Base-by-base conservation (phyloP, 179 eudicot genomes). In the Gypsophila paniculata region DNA sequence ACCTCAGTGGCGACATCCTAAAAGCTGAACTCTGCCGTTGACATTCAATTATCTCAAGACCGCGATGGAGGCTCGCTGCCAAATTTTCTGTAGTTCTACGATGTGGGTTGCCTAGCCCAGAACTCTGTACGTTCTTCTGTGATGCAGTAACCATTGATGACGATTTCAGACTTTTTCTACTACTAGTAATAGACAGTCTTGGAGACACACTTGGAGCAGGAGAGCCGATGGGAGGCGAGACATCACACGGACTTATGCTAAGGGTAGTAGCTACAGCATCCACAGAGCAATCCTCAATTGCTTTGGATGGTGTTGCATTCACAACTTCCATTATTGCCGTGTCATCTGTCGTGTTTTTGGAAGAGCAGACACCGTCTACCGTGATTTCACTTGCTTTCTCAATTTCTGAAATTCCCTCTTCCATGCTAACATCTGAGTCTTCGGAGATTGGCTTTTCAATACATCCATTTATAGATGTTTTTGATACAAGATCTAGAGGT, bases 121-220 rank as follows among this genome's bases (percentile, higher is more conserved):
- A 64, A 72, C 68, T 52, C 65, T 36, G 70, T 62, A 73, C 38
- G 26, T 77, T 80, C 73, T 82, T 85, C 80, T 79, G 85, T 11
- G 90, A 84, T 64, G 89, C 90, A 76, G 86, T 80, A 57, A 84
- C 44, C 61, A 70, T 70, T 18, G 89, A 85, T n/a, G 91, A 89
- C 46, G 88, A 85, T 80, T 86, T 88, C 8, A 88, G 82, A 82
- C 96, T 91, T 82, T 86, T 94, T 77, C 87, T 80, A 79, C 96
- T 85, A 73, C 82, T 88, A 75, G 77, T 75, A 70, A 61, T 71
- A 42, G 71, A 67, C 19, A 84, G 79, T 82, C 83, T 83, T 15
- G 99, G 99, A 72, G 95, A 94, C 75, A 90, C 86, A 75, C 91
- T 88, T 32, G 85, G 87, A 65, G 89, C 71, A 22, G 99, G 97